Conservation (phyloP, 306 rosid species). For the Crotalaria pallida region DNA sequence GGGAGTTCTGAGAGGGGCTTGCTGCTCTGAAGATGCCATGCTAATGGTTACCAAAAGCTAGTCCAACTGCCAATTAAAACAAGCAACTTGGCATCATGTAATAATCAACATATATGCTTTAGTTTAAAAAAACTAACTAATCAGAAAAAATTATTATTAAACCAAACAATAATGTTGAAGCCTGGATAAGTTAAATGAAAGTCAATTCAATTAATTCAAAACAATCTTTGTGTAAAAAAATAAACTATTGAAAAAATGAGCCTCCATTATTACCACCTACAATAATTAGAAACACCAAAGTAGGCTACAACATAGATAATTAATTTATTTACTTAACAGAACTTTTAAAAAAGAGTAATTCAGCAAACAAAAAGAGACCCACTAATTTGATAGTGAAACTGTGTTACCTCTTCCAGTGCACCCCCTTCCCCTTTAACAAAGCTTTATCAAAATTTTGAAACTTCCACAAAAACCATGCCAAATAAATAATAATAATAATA, state of each 20-base stretch:
- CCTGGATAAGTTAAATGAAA: background rate
- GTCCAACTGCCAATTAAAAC: constrained; percentile 15
- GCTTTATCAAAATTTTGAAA: background rate
- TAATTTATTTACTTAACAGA: background rate
- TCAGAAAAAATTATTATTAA: background rate
- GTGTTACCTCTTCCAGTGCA: background rate
- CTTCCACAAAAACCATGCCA: background rate
- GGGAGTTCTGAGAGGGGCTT: constrained; percentile 37
- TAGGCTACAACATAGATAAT: background rate
- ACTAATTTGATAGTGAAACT: no score
- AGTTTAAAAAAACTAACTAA: background rate
- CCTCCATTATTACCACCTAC: background rate
- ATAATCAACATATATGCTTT: background rate
- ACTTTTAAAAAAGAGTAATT: background rate
- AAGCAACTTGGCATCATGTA: background rate
- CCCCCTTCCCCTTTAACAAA: background rate
- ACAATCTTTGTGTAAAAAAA: background rate
- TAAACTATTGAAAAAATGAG: background rate
- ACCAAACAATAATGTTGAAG: background rate
- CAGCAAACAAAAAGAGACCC: background rate
- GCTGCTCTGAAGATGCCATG: constrained; percentile 66
- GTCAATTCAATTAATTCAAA: background rate
- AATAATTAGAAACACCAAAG: background rate
- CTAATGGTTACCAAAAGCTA: constrained; percentile 18
- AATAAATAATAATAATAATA: no score